Evolutionary conservation across 208 protist species (phyloP), one percentile per base, ranked within the genome.

Genomic region (Leishmania aethiopica): DNA sequence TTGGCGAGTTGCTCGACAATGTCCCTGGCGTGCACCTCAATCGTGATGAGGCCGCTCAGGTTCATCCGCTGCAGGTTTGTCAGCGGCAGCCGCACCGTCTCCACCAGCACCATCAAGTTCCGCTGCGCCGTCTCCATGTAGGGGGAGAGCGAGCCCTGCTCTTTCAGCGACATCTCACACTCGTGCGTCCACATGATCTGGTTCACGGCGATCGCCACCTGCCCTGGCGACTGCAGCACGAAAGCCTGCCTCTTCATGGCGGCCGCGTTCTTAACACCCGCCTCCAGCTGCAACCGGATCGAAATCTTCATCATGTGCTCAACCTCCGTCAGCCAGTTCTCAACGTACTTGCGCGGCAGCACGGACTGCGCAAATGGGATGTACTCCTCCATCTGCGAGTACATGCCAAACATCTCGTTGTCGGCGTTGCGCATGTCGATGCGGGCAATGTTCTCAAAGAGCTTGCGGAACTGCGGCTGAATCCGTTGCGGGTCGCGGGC

Each of bases 251-350:
- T 84, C 53, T 86, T 81, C 86, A 95, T 98, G 59, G 83, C 85
- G 19, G 80, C 87, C 78, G 94, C 96, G 60, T 91, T 87, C 79
- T 93, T 94, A 66, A 99, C 74, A 17, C 95, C 94, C 62, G 95
- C 86, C 66, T 98, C 90, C 25, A 99, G 83, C 80, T 97, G 90
- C 37, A 90, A 81, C 47, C 97, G 94, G 69, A 99, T 97, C 1
- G 96, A 98, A 45, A 91, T 76, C 83, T 96, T 96, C 97, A 99
- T 99, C 90, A 98, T 97, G 57, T 81, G 79, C 88, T 99, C 98
- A 78, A 99, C 96, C 77, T 99, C 94, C 35, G 95, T 97, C 81
- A 99, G 92, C 99, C 99, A 99, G 80, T 98, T 96, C 87, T 99
- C 98, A 53, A 99, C 98, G 82, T 98, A 97, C 84, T 98, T 98